A percentile compares a stretch with the other conserved stretches of the same genome.
These are phyloP conservation scores for Lepidium didymum DNA, from an alignment of 345 rosid genomes.

Conservation along the genomic window DNA sequence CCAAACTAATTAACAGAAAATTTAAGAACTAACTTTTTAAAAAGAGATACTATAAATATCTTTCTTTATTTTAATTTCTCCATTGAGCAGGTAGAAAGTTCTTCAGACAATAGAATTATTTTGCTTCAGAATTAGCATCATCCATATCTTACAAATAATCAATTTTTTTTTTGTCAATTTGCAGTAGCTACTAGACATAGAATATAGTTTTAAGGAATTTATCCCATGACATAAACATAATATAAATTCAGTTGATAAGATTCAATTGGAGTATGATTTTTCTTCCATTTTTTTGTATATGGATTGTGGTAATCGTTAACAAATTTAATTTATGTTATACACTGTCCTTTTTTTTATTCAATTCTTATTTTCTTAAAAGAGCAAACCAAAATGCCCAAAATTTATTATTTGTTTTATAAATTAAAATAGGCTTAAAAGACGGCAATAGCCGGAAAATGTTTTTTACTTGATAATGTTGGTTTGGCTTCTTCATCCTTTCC, in stretches of 20 bases:
- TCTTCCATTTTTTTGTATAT: neutral
- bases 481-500: neutral
- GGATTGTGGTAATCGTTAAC: constrained; percentile 6
- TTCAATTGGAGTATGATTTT: neutral
- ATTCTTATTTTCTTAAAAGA: no score
- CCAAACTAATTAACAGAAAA: neutral
- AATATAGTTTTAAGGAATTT: neutral
- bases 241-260: neutral
- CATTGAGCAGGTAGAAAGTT: neutral
- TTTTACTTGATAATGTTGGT: neutral
- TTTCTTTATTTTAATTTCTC: neutral
- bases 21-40: neutral
- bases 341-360: no score
- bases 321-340: no score
- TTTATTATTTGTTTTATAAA: neutral
- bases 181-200: neutral
- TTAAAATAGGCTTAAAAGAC: constrained; percentile 11
- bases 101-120: neutral
- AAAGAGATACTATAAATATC: neutral
- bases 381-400: neutral
- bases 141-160: neutral
- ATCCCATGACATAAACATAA: neutral
- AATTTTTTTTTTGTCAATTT: neutral
- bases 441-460: neutral
- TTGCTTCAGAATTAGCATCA: neutral